These are phyloP conservation scores for Geoglossum cookeanum DNA, from an alignment of 2,329 filamentous ascomycete genomes.

Conservation along the genomic window DNA sequence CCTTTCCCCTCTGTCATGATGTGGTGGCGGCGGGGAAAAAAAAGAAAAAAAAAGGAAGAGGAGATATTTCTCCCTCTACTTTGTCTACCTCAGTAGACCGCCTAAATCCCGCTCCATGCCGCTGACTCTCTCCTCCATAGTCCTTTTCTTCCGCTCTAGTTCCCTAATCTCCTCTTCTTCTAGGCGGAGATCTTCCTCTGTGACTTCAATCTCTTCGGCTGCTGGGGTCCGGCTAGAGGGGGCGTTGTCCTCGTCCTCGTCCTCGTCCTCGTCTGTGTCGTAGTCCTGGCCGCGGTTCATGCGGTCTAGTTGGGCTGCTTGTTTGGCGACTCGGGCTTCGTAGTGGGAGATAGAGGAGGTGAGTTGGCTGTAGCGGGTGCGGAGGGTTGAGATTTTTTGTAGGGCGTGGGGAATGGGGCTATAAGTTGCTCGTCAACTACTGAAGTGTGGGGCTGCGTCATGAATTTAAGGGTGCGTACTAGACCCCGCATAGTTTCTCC, in stretches of 20 bases:
- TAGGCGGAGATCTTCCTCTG: slow-evolving; percentile 28
- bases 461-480: slow-evolving; percentile 28
- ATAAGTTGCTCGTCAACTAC: background rate
- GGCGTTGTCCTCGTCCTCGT: slow-evolving; percentile 31
- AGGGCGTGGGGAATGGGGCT: slow-evolving; percentile 57
- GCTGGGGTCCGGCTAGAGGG: slow-evolving; percentile 2
- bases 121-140: slow-evolving; percentile 42
- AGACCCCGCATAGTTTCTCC: slow-evolving; percentile 78
- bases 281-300: slow-evolving; percentile 45
- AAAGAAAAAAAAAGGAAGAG: no score
- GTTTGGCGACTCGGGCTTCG: slow-evolving; percentile 59
- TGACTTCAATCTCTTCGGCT: slow-evolving; percentile 15
- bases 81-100: slow-evolving; percentile 32
- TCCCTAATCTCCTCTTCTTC: slow-evolving; percentile 48
- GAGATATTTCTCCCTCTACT: no score
- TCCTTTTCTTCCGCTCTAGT: slow-evolving; percentile 42
- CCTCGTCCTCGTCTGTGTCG: slow-evolving; percentile 34
- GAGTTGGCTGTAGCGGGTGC: slow-evolving; percentile 52
- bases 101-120: slow-evolving; percentile 52
- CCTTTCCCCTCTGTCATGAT: no score
- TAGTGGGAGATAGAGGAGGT: slow-evolving; percentile 59
- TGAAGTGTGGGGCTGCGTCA: background rate
- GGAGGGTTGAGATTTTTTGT: slow-evolving; percentile 55
- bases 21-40: no score
- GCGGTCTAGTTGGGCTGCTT: slow-evolving; percentile 50